Base-by-base conservation (phyloP, 2,329 filamentous ascomycete genomes). In the Aspergillus jensenii region DNA sequence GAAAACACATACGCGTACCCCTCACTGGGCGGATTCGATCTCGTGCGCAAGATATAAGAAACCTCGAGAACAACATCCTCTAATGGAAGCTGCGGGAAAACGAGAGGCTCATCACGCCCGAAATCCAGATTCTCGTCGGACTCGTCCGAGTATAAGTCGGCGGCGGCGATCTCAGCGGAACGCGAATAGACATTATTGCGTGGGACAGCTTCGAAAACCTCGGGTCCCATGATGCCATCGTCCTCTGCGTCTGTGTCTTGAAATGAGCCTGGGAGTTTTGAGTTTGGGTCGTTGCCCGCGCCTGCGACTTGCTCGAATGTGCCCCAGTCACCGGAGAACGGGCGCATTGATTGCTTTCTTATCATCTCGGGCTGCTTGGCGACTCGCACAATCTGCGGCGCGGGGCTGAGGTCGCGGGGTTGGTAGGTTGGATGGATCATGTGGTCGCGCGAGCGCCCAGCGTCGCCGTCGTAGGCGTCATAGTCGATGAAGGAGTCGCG, bases 1-100 rank as follows among this genome's bases (percentile, higher is more conserved):
- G 41, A 48, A 33, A 61, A 57, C 9, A 61, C 47, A 25, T 62
- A 62, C 19, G 56, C 43, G 33, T 48, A 60, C 11, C 58, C 59
- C 19, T 56, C 43, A 9, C 46, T 44, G 5, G 57, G 25, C 6
- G 57, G 53, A 12, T 54, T 61, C 12, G 54, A 59, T 31, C 40
- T 39, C 7, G 40, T 46, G 12, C 35, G 52, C 39, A 62, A 21
- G 3, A 58, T 55, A 15, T 60, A 47, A 17, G 41, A 35, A n/a
- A 52, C 43, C 27, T 52, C 43, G 5, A 25, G 19, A 23, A 60
- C 27, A 23, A 60, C 55, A 39, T 54, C 55, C 21, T 60, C 58
- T 15, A 57, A 53, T 31, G 50, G 45, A 12, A 58, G 56, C 21
- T 55, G 56, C 15, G 51, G 56, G 15, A 58, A 58, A 3, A 41